A percentile compares a stretch with the other conserved stretches of the same genome.
Evolutionary conservation across 1,139 yeast genomes (phyloP).

Genomic region (Saccharomyces hybrid): DNA sequence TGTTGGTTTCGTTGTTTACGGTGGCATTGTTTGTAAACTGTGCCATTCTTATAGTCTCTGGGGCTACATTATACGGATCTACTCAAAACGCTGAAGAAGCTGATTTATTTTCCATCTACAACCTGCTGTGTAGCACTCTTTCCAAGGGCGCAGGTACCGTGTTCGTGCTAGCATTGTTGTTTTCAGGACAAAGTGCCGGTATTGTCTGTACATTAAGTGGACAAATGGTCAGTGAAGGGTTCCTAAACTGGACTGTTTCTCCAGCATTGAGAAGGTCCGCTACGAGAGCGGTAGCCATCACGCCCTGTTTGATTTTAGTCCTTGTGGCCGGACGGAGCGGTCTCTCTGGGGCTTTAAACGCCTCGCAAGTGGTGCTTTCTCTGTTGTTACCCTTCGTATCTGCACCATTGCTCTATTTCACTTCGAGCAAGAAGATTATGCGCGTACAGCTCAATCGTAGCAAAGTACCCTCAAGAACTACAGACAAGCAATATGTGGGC

Average conservation of each 20-base stretch:
- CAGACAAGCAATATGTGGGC: not conserved
- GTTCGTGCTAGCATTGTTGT: constrained; percentile 65
- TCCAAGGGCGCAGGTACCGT: constrained; percentile 66
- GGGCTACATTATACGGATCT: constrained; percentile 55
- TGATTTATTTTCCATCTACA: too few relatives aligned
- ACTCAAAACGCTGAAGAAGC: constrained; percentile 56
- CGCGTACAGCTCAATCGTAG: constrained; percentile 35
- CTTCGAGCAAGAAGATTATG: constrained; percentile 54
- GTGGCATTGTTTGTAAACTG: constrained; percentile 72
- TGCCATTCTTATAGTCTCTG: constrained; percentile 66
- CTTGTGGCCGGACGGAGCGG: constrained; percentile 63
- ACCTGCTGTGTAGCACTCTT: constrained; percentile 48
- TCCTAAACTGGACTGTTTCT: constrained; percentile 59
- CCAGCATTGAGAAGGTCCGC: constrained; percentile 65
- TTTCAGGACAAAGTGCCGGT: constrained; percentile 77
- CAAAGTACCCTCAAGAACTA: constrained; percentile 5
- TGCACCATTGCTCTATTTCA: constrained; percentile 69
- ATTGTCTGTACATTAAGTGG: constrained; percentile 78
- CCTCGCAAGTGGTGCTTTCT: constrained; percentile 68
- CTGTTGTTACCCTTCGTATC: constrained; percentile 64
- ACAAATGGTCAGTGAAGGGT: constrained; percentile 75
- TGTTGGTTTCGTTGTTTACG: constrained; percentile 55
- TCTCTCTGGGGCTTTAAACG: constrained; percentile 58
- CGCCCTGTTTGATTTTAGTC: constrained; percentile 63
- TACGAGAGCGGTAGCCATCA: constrained; percentile 62